Evolutionary conservation across 1,284 basidiomycete genomes (phyloP), one percentile per base, ranked within the genome.

Genomic region (Ceratobasidium sp.): DNA sequence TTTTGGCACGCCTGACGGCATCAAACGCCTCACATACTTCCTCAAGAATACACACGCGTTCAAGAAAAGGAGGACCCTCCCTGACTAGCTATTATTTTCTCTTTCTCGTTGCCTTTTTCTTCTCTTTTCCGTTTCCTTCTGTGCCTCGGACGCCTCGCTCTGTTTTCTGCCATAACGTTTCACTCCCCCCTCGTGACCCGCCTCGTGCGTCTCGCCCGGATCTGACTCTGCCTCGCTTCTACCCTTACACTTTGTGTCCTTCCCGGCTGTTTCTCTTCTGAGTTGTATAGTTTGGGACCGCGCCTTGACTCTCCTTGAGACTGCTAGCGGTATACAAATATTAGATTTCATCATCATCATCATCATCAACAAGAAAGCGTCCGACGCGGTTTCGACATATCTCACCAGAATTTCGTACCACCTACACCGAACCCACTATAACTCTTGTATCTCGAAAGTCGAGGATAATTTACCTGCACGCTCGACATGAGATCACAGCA

Each of bases 391-490:
- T 75, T 75, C 86, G 73, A 61, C n/a, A 75, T 75, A 42, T 75
- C 73, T 33, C 94, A 97, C 85, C 95, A 97, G 88, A 94, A 94
- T 83, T 94, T 96, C 69, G 93, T 94, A 90, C 97, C n/a, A n/a
- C n/a, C n/a, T n/a, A n/a, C n/a, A n/a, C n/a, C 28, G 96, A 98
- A 85, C 90, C 98, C 80, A 95, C 94, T 23, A 88, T 98, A 76
- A 84, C 92, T 42, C 96, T 96, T 8, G 90, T 90, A 49, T 91
- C 87, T 81, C 89, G 88, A 78, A 91, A 94, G 77, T 87, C 98
- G 49, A 89, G 86, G 80, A 93, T 94, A 4, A 88, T 98, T 47
- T 90, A 95, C 83, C 88, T 98, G 49, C 93, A 98, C 83, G 94
- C 91, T 51, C 90, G 95, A 45, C 60, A 58, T 94, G 92, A 89